Conservation (phyloP, 768 basidiomycete species). For the Kwoniella botswanensis region DNA sequence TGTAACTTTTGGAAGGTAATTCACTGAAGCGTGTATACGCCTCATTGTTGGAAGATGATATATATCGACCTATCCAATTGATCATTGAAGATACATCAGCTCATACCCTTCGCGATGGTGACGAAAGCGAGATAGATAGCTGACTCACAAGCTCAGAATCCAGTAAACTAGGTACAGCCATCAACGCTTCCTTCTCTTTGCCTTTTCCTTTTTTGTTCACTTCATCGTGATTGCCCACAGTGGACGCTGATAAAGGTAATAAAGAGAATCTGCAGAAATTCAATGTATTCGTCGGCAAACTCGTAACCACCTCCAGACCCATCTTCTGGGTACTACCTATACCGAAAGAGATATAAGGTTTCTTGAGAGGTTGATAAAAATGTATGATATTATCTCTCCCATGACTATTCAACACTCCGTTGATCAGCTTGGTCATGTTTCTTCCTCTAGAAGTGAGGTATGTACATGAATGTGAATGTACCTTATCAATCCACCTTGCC, state of each 20-base stretch:
- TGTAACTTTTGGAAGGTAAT: slow-evolving; percentile 51
- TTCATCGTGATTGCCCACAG: neutral
- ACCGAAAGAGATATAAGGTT: slow-evolving; percentile 21
- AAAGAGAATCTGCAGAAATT: slow-evolving; percentile 92
- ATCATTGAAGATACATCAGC: neutral
- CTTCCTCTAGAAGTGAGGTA: too few species aligned
- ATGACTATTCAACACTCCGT: slow-evolving; percentile 38
- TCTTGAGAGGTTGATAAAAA: slow-evolving; percentile 43
- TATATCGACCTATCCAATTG: slow-evolving; percentile 72
- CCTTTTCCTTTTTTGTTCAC: slow-evolving; percentile 25
- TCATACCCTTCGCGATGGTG: neutral
- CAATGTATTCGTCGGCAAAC: slow-evolving; percentile 87
- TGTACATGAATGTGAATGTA: slow-evolving; percentile 60
- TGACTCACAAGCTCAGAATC: slow-evolving; percentile 76
- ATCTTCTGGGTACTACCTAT: slow-evolving; percentile 6
- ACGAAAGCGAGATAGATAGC: neutral
- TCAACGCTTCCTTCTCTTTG: slow-evolving; percentile 56
- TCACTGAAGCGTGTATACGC: slow-evolving; percentile 83
- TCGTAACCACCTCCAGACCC: slow-evolving; percentile 62
- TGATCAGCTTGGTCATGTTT: slow-evolving; percentile 10
- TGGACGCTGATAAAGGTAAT: slow-evolving; percentile 53
- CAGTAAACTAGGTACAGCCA: slow-evolving; percentile 85
- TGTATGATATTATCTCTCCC: slow-evolving; percentile 55
- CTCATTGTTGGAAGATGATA: slow-evolving; percentile 74
- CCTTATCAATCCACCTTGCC: slow-evolving; percentile 73